phyloP scores from a whole-genome alignment of 306 rosid species.

The Luffa aegyptiaca region DNA sequence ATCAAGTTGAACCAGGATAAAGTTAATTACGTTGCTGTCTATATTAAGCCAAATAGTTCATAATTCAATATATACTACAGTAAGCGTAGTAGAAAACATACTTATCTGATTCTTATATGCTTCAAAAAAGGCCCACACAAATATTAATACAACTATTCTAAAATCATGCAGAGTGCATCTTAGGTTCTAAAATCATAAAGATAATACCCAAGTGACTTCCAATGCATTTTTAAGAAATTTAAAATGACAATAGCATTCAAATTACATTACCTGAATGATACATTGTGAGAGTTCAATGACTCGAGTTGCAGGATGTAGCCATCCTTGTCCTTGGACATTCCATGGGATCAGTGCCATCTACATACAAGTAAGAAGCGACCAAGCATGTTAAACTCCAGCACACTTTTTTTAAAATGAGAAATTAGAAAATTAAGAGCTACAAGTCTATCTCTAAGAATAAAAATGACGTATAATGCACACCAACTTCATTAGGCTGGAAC shows the following conservation, averaged over 20 bases:
- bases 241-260: not conserved
- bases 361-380: constrained; percentile 14
- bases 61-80: too few relatives aligned
- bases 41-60: too few relatives aligned
- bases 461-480: not conserved
- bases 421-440: not conserved
- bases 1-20: too few relatives aligned
- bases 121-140: too few relatives aligned
- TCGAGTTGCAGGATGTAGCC: constrained; percentile 98
- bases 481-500: not conserved
- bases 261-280: constrained; percentile 68
- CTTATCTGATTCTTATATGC: too few relatives aligned
- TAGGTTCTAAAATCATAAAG: too few relatives aligned
- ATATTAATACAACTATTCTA: too few relatives aligned
- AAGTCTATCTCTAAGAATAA: not conserved
- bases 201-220: not conserved
- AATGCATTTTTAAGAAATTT: not conserved
- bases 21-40: too few relatives aligned
- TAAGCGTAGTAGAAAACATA: too few relatives aligned
- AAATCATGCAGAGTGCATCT: too few relatives aligned
- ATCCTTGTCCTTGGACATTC: constrained; percentile 92
- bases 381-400: constrained; percentile 7
- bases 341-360: constrained; percentile 96
- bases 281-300: constrained; percentile 94
- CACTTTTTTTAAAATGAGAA: not conserved